phyloP scores from a whole-genome alignment of 192 early-diverging fungal species.

The Chytriomyces sp. region DNA sequence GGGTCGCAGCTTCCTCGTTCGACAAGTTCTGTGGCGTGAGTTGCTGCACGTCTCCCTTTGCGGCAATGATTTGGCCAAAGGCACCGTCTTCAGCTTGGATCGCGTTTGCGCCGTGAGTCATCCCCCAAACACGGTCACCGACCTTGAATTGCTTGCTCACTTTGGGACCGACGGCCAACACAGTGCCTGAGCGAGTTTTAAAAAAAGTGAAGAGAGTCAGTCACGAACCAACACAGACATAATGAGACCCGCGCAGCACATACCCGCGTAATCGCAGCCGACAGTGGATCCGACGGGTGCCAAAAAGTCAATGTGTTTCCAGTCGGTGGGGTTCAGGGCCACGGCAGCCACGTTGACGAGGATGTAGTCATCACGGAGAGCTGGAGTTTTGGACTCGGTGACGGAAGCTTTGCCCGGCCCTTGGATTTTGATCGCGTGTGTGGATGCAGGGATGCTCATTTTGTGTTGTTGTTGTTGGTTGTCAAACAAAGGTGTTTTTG shows the following conservation, averaged over 20 bases:
- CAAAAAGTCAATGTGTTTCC: slow-evolving; percentile 48
- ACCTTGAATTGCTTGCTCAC: slow-evolving; percentile 1
- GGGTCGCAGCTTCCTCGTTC: slow-evolving; percentile 13
- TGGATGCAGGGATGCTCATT: too few relatives aligned
- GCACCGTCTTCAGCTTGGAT: slow-evolving; percentile 19
- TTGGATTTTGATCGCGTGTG: background rate
- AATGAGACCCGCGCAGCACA: background rate
- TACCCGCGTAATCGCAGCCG: slow-evolving; percentile 39
- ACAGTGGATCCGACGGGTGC: slow-evolving; percentile 7
- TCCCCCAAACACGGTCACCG: slow-evolving; percentile 24
- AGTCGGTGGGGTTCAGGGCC: slow-evolving; percentile 46
- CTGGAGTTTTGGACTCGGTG: slow-evolving; percentile 22
- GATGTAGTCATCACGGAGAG: slow-evolving; percentile 22
- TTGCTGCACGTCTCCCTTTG: slow-evolving; percentile 10
- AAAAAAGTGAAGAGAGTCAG: background rate
- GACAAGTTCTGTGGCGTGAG: slow-evolving; percentile 16
- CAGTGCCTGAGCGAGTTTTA: slow-evolving; percentile 18
- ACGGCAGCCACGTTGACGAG: slow-evolving; percentile 39
- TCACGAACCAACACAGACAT: background rate
- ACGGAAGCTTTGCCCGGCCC: slow-evolving; percentile 7
- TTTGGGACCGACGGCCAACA: slow-evolving; percentile 37
- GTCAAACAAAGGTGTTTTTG: too few relatives aligned
- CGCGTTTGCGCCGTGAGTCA: slow-evolving; percentile 5
- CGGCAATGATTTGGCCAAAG: slow-evolving; percentile 13
- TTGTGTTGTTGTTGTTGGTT: too few relatives aligned